These are phyloP conservation scores for Osmanthus fragrans DNA, from an alignment of 257 asterid species.

Conservation along the genomic window DNA sequence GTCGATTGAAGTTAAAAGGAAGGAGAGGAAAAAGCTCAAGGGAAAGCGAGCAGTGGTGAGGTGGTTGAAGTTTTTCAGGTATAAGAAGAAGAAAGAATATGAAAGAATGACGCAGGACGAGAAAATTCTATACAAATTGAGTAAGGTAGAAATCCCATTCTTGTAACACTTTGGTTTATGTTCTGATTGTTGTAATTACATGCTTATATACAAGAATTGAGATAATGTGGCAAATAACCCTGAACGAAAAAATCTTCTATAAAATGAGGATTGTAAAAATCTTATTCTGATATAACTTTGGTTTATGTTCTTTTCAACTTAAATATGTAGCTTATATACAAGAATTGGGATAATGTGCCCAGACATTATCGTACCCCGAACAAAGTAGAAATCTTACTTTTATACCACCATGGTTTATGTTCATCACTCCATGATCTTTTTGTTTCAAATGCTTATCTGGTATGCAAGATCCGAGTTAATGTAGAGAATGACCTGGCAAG, in stretches of 20 bases:
- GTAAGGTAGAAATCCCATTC: conserved; percentile 42
- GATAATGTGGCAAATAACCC: conserved; percentile 42
- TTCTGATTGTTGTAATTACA: not conserved
- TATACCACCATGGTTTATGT: not conserved
- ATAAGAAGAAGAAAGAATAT: conserved; percentile 75
- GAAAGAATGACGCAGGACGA: conserved; percentile 82
- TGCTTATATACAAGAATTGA: not conserved
- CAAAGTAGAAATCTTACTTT: not conserved
- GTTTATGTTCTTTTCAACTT: not conserved
- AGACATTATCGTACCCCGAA: not conserved
- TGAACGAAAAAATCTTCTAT: conserved; percentile 69
- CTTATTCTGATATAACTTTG: not conserved
- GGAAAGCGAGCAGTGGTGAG: conserved; percentile 87
- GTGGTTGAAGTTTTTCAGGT: conserved; percentile 89
- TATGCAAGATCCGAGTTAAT: conserved; percentile 1
- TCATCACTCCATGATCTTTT: not conserved
- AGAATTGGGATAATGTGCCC: conserved; percentile 1
- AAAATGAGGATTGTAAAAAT: conserved; percentile 59
- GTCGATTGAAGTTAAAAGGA: conserved; percentile 39
- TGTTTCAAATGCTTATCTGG: conserved; percentile 5
- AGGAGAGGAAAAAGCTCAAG: conserved; percentile 79
- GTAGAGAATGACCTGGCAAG: not conserved
- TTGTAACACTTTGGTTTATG: not conserved
- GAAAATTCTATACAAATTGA: conserved; percentile 65
- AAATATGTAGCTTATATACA: not conserved